Conservation (phyloP, 805 yeast genomes). For the Cyberlindnera mycetangii region DNA sequence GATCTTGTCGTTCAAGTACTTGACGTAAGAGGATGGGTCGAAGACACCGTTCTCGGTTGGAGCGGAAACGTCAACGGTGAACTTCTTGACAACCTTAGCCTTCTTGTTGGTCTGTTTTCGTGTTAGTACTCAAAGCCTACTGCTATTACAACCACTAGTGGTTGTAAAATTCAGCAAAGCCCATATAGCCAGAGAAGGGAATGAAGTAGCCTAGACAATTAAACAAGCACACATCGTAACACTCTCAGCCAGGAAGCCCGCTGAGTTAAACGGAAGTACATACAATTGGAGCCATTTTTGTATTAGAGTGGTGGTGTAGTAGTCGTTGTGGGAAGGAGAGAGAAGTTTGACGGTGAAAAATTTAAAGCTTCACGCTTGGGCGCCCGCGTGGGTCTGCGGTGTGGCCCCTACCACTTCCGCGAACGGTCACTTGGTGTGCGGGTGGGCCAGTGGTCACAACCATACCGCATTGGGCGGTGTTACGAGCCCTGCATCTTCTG, state of each 20-base stretch:
- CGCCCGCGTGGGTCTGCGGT: not conserved
- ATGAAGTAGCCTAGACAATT: not conserved
- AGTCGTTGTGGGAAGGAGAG: not conserved
- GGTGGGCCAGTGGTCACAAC: not conserved
- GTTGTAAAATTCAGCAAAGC: constrained; percentile 37
- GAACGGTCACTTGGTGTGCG: not conserved
- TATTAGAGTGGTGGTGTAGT: not conserved
- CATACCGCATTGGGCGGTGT: not conserved
- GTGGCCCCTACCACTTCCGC: not conserved
- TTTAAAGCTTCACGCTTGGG: not conserved
- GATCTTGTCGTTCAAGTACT: constrained; percentile 98
- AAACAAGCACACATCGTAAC: constrained; percentile 1
- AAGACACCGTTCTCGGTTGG: constrained; percentile 97
- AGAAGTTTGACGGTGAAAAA: not conserved
- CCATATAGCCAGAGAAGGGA: constrained; percentile 6
- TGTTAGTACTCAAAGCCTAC: constrained; percentile 60
- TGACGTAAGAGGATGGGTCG: constrained; percentile 96
- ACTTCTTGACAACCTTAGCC: constrained; percentile 81
- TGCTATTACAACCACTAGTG: constrained; percentile 43
- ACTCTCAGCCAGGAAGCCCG: constrained; percentile 3
- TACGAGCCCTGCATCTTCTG: not conserved
- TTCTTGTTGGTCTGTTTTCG: constrained; percentile 68
- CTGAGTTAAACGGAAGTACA: constrained; percentile 36
- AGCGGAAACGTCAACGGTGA: constrained; percentile 93
- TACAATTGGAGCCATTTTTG: constrained; percentile 89